Percentiles rank a stretch among this genome's conserved stretches.
phyloP scores from a whole-genome alignment of 1,284 basidiomycete species.

The Irpex sp. region DNA sequence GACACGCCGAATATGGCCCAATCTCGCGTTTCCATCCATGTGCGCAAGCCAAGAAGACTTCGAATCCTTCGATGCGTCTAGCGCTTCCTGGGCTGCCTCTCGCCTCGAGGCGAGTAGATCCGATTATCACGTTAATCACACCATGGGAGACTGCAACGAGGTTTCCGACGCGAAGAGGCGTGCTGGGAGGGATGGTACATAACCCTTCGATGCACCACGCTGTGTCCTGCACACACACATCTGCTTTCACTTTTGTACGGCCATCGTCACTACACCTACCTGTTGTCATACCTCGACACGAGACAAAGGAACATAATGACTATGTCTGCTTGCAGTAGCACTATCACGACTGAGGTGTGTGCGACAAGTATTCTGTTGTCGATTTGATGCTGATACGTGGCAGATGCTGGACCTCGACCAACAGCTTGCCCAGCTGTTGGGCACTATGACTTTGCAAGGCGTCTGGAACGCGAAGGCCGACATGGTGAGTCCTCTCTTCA shows the following conservation, averaged over 20 bases:
- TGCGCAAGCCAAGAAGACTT: neutral
- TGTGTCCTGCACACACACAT: neutral
- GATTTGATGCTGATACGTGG: neutral
- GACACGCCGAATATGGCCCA: neutral
- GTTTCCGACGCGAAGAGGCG: constrained; percentile 8
- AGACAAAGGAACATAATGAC: neutral
- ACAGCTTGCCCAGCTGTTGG: constrained; percentile 21
- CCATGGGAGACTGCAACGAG: constrained; percentile 6
- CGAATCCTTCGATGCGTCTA: neutral
- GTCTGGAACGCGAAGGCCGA: constrained; percentile 12
- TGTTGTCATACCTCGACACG: neutral
- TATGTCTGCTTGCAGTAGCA: constrained; percentile 11
- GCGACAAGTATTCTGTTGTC: neutral
- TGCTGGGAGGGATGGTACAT: constrained; percentile 6
- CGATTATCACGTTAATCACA: constrained; percentile 6
- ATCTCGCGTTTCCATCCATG: neutral
- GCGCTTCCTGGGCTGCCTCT: constrained; percentile 1
- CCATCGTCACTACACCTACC: neutral
- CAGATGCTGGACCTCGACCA: constrained; percentile 23
- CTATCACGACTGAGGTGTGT: constrained; percentile 10
- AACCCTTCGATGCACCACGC: neutral
- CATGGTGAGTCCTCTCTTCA: constrained; percentile 16
- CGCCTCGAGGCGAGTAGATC: constrained; percentile 7
- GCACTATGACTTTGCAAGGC: constrained; percentile 18
- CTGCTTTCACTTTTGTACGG: neutral